Evolutionary conservation across 139 green algal genomes (phyloP), one percentile per base, ranked within the genome.

Genomic region (Spirogloea muscicola): DNA sequence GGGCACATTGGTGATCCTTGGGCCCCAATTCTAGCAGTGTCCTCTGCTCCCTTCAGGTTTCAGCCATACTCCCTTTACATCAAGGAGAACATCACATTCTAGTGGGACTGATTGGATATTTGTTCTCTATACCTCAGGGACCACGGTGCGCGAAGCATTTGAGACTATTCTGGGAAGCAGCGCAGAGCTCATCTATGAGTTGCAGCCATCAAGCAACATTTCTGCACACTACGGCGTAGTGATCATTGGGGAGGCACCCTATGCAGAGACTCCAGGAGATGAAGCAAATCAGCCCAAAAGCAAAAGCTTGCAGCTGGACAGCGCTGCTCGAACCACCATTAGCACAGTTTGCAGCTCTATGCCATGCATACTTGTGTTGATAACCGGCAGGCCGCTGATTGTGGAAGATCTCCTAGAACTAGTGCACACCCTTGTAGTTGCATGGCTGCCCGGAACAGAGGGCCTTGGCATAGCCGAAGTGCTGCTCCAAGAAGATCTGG

Each of bases 361-460:
- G 34, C 44, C 66, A n/a, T 74, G 66, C 44, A 34, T 74, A 3
- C 44, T 74, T 18, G 55, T 74, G 16, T 46, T 74, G 6, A 29
- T 74, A 25, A 27, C 62, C n/a, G 66, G 66, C 9, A 44, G 66
- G 3, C 44, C 44, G 9, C 44, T 74, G n/a, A 25, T 37, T 5
- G 38, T 74, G 3, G 2, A 3, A 4, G 18, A 21, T 21, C 27
- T 69, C 10, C n/a, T 74, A 21, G 44, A 44, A 27, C 3, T 52
- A 2, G 46, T 74, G 4, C 34, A 72, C 49, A 40, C 63, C 9
- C 63, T 72, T 5, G 63, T 72, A 7, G 63, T 61, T 38, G 63
- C 68, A 16, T 76, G 68, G 68, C 59, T 76, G 33, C 68, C 68
- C 5, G 68, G 68, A 18, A 52, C 68, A 0, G 68, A 76, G 38